A percentile compares a stretch with the other conserved stretches of the same genome.
Conservation (phyloP, 73 alveolate species). For the Loxodes magnus region DNA sequence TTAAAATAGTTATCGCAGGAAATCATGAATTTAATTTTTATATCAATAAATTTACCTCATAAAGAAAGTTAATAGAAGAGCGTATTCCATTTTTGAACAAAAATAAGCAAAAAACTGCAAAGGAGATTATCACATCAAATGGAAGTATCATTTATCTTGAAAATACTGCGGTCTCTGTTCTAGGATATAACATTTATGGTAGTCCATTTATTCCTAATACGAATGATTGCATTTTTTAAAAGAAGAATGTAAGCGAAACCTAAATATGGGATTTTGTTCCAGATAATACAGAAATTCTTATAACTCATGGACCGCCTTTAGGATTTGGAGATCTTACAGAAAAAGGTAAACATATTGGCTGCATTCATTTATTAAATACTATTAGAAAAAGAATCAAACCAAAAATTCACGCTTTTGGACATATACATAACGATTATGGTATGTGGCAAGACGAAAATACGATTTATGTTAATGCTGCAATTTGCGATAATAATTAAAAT, state of each 20-base stretch:
- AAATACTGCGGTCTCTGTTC: slow-evolving; percentile 13
- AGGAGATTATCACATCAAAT: too few species aligned
- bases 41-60: neutral
- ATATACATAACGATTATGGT: slow-evolving; percentile 37
- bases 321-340: slow-evolving; percentile 13
- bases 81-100: slow-evolving; percentile 17
- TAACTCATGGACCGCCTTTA: slow-evolving; percentile 43
- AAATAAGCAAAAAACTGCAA: neutral
- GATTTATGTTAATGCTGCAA: slow-evolving; percentile 23
- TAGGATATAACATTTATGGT: slow-evolving; percentile 37
- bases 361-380: slow-evolving; percentile 12
- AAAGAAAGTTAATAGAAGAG: neutral
- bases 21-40: slow-evolving; percentile 37
- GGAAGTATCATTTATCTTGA: too few species aligned
- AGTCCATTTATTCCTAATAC: slow-evolving; percentile 26
- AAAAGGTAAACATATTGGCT: slow-evolving; percentile 9
- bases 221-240: slow-evolving; percentile 19
- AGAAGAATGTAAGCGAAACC: neutral
- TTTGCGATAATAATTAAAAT: slow-evolving; percentile 4
- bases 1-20: slow-evolving; percentile 39
- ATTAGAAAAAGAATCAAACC: slow-evolving; percentile 17
- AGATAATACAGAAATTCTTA: slow-evolving; percentile 19
- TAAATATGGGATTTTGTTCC: slow-evolving; percentile 27
- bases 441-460: slow-evolving; percentile 5
- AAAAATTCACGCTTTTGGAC: slow-evolving; percentile 29